Evolutionary conservation across 2,329 filamentous ascomycete genomes (phyloP).

Genomic region (Penicillium sp.): DNA sequence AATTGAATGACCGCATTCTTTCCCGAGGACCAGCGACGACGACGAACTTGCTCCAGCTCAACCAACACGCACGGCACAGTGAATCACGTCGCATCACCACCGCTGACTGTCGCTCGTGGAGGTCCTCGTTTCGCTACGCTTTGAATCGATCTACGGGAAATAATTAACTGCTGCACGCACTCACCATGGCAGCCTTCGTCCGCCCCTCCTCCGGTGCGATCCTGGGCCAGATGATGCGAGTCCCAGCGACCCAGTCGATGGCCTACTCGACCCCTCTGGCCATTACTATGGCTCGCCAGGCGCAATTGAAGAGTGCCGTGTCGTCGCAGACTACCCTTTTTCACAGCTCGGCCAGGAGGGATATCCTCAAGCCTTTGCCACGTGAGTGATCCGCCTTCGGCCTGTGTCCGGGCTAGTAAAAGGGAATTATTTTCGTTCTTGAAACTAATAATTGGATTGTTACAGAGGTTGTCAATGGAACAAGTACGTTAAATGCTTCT

Average conservation of each 20-base stretch:
- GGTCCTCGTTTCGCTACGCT: not conserved
- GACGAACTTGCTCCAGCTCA: constrained; percentile 21
- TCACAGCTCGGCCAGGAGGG: constrained; percentile 73
- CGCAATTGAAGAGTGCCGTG: constrained; percentile 27
- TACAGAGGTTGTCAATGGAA: constrained; percentile 70
- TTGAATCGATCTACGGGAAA: constrained; percentile 1
- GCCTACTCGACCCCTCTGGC: constrained; percentile 21
- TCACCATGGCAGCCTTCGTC: constrained; percentile 37
- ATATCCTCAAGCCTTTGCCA: constrained; percentile 77
- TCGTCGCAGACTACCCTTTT: constrained; percentile 68
- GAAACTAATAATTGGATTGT: constrained; percentile 14
- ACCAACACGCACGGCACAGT: not conserved
- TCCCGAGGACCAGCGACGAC: constrained; percentile 30
- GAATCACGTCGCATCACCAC: not conserved
- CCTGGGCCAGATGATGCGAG: constrained; percentile 32
- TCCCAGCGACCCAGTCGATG: constrained; percentile 22
- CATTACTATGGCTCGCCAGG: constrained; percentile 16
- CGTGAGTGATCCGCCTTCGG: constrained; percentile 58
- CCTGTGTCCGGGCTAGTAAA: not conserved
- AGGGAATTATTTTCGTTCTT: constrained; percentile 37
- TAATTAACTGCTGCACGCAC: not conserved
- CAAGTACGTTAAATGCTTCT: constrained; percentile 53
- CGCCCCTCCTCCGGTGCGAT: constrained; percentile 36
- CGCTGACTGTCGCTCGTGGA: not conserved
- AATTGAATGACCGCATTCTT: constrained; percentile 40